phyloP scores from a whole-genome alignment of 495 filamentous ascomycete genomes.

The Cercophora scortea region DNA sequence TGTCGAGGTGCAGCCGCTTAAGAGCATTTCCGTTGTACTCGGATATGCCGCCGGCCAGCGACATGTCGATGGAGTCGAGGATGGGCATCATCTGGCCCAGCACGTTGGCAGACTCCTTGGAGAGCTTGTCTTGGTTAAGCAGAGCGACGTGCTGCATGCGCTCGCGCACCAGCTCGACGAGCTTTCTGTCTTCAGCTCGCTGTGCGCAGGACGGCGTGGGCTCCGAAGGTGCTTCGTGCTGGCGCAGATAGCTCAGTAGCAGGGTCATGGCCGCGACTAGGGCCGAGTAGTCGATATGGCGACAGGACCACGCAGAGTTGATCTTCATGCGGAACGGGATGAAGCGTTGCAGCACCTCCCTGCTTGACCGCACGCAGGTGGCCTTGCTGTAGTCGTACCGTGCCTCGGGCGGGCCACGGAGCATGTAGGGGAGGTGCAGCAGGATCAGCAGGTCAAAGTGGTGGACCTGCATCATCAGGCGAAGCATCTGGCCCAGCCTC shows the following conservation, averaged over 20 bases:
- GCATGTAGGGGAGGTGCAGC: constrained; percentile 41
- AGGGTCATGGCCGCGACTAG: constrained; percentile 39
- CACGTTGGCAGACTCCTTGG: constrained; percentile 31
- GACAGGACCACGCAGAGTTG: constrained; percentile 29
- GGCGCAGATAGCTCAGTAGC: constrained; percentile 31
- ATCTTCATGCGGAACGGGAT: constrained; percentile 26
- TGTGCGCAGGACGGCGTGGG: constrained; percentile 25
- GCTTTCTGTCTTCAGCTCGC: constrained; percentile 25
- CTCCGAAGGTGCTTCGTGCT: constrained; percentile 14
- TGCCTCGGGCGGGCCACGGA: constrained; percentile 32
- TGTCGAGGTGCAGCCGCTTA: constrained; percentile 29
- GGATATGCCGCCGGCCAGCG: not conserved
- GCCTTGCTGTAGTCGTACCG: constrained; percentile 43
- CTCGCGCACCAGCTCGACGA: constrained; percentile 24
- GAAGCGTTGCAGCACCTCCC: constrained; percentile 34
- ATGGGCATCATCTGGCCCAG: constrained; percentile 36
- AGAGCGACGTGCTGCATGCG: constrained; percentile 31
- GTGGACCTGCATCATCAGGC: constrained; percentile 37
- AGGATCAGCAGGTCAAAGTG: constrained; percentile 36
- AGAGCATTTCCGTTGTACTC: constrained; percentile 4
- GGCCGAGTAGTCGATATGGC: constrained; percentile 37
- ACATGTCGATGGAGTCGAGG: constrained; percentile 17
- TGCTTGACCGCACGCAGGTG: constrained; percentile 30
- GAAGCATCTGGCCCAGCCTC: constrained; percentile 16
- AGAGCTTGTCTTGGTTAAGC: constrained; percentile 29